These are phyloP conservation scores for Knoxdaviesia capensis DNA, from an alignment of 2,329 filamentous ascomycete species.

Conservation along the genomic window DNA sequence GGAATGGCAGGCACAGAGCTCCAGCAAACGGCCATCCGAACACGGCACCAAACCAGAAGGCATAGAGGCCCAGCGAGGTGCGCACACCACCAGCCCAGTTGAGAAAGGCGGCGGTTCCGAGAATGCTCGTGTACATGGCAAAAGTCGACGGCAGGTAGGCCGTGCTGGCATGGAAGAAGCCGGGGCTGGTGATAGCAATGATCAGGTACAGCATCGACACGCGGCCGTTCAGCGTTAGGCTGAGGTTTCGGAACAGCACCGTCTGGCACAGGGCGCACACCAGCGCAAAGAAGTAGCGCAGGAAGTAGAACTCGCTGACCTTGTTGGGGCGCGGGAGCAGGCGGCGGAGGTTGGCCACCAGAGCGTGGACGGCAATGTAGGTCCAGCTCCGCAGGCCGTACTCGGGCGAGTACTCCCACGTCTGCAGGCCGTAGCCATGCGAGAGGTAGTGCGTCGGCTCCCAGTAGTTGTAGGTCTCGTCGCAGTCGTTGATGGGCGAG, in stretches of 20 bases:
- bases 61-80: slow-evolving; percentile 69
- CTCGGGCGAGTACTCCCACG: slow-evolving; percentile 94
- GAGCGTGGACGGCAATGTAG: slow-evolving; percentile 64
- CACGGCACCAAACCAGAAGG: slow-evolving; percentile 70
- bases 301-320: slow-evolving; percentile 64
- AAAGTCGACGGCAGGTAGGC: slow-evolving; percentile 87
- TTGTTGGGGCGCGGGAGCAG: slow-evolving; percentile 42
- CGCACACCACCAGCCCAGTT: slow-evolving; percentile 66
- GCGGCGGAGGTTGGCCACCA: slow-evolving; percentile 45
- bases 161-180: slow-evolving; percentile 80
- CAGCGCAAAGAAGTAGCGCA: slow-evolving; percentile 56
- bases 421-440: slow-evolving; percentile 85
- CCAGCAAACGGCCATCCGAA: slow-evolving; percentile 90
- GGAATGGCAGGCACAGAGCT: slow-evolving; percentile 61
- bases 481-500: slow-evolving; percentile 90
- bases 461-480: slow-evolving; percentile 99
- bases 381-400: slow-evolving; percentile 93
- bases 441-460: slow-evolving; percentile 88
- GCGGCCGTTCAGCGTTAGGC: slow-evolving; percentile 55
- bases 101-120: slow-evolving; percentile 78
- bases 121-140: slow-evolving; percentile 82
- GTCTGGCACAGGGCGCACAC: slow-evolving; percentile 68
- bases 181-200: slow-evolving; percentile 58
- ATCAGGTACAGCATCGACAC: slow-evolving; percentile 74
- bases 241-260: slow-evolving; percentile 59